Evolutionary conservation across 1,139 yeast genomes (phyloP).

Genomic region (Yamadazyma buinensis): DNA sequence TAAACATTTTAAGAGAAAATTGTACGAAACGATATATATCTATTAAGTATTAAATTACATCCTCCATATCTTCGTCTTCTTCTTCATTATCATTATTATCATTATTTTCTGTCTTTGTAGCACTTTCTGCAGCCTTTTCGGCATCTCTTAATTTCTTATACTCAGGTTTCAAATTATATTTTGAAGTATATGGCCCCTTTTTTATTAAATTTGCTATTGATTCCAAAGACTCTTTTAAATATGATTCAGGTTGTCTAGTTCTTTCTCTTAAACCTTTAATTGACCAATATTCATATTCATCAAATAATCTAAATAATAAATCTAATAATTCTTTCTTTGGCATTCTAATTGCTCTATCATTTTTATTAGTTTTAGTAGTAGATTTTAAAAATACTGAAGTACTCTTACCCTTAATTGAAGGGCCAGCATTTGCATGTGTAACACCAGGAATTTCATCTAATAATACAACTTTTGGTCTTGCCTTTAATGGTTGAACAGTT

Average conservation of each 20-base stretch:
- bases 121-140: slow-evolving; percentile 65
- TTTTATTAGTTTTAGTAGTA: slow-evolving; percentile 29
- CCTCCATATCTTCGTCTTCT: slow-evolving; percentile 37
- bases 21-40: too few relatives aligned
- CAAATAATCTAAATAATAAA: slow-evolving; percentile 80
- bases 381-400: slow-evolving; percentile 58
- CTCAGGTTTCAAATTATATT: slow-evolving; percentile 86
- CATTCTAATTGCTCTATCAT: slow-evolving; percentile 88
- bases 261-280: slow-evolving; percentile 91
- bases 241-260: slow-evolving; percentile 94
- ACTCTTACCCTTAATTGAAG: slow-evolving; percentile 67
- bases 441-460: slow-evolving; percentile 86
- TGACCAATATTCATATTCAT: slow-evolving; percentile 96
- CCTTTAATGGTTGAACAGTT: slow-evolving; percentile 38
- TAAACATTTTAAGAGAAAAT: too few relatives aligned
- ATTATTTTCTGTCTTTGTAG: slow-evolving; percentile 38
- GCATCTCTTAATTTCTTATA: slow-evolving; percentile 78
- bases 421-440: slow-evolving; percentile 79
- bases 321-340: slow-evolving; percentile 91
- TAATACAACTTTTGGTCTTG: slow-evolving; percentile 72
- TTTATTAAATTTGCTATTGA: slow-evolving; percentile 85
- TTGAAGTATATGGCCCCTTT: slow-evolving; percentile 94
- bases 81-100: slow-evolving; percentile 45
- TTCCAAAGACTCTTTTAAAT: slow-evolving; percentile 85
- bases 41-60: slow-evolving; percentile 28